Conservation (phyloP, 2,329 filamentous ascomycete species). For the Cordyceps javanica region DNA sequence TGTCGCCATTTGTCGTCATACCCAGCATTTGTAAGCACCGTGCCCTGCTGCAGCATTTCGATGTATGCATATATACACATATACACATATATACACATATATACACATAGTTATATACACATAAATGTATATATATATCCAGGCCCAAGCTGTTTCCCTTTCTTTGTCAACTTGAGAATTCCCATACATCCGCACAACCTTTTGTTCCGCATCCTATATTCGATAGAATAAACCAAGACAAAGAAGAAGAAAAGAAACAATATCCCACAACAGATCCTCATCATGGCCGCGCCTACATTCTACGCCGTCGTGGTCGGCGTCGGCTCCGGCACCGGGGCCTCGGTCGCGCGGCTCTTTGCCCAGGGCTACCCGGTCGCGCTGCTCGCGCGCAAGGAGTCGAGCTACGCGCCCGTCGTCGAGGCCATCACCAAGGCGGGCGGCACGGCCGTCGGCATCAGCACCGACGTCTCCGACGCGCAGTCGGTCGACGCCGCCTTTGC, state of each 20-base stretch:
- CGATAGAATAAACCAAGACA: too few relatives aligned
- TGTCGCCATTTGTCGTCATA: conserved; percentile 9
- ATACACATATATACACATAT: neutral
- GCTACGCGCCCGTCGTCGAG: conserved; percentile 57
- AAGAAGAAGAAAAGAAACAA: too few relatives aligned
- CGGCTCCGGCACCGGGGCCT: conserved; percentile 57
- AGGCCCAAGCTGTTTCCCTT: too few relatives aligned
- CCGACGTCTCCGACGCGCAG: conserved; percentile 37
- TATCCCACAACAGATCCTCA: neutral
- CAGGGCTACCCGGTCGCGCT: conserved; percentile 66
- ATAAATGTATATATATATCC: too few relatives aligned
- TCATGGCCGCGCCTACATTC: conserved; percentile 36
- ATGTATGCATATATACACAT: neutral
- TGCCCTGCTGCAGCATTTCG: neutral
- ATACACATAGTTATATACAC: too few relatives aligned
- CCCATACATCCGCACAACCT: neutral
- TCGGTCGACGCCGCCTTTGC: conserved; percentile 53
- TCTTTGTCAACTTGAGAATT: neutral
- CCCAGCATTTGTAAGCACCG: conserved; percentile 7
- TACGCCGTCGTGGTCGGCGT: conserved; percentile 67
- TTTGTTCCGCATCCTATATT: too few relatives aligned
- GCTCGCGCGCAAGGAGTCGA: conserved; percentile 62
- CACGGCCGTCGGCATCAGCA: conserved; percentile 61
- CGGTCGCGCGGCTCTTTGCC: conserved; percentile 52
- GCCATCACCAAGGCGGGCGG: conserved; percentile 66